These are phyloP conservation scores for Colletotrichum musae DNA, from an alignment of 2,329 filamentous ascomycete species.

Conservation along the genomic window DNA sequence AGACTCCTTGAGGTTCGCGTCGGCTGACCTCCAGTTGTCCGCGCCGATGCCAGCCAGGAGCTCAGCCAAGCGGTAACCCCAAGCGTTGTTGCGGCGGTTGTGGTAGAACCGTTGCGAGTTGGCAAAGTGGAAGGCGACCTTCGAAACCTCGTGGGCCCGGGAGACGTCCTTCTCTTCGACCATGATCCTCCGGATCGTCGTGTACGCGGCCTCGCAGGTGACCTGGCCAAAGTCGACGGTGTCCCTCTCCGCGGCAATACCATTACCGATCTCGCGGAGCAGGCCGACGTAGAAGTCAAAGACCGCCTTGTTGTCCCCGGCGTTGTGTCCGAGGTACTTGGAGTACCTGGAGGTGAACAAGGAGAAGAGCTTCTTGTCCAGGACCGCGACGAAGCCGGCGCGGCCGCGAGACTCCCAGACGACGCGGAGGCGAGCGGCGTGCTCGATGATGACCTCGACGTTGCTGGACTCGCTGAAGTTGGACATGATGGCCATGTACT, in stretches of 20 bases:
- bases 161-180: constrained; percentile 55
- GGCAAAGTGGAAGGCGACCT: constrained; percentile 59
- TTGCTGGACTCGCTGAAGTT: constrained; percentile 43
- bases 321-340: constrained; percentile 44
- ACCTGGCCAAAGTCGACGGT: constrained; percentile 54
- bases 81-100: constrained; percentile 53
- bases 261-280: constrained; percentile 54
- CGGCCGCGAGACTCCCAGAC: constrained; percentile 51
- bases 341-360: constrained; percentile 54
- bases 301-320: constrained; percentile 47
- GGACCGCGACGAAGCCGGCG: constrained; percentile 53
- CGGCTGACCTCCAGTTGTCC: constrained; percentile 44
- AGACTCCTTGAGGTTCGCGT: constrained; percentile 49
- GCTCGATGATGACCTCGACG: constrained; percentile 52
- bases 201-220: constrained; percentile 52
- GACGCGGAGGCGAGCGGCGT: constrained; percentile 55
- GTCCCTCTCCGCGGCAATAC: constrained; percentile 47
- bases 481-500: constrained; percentile 49
- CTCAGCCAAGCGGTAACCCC: constrained; percentile 62
- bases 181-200: constrained; percentile 46
- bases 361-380: constrained; percentile 56
- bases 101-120: constrained; percentile 58
- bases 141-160: constrained; percentile 59
- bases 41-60: constrained; percentile 58
- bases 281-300: constrained; percentile 58